Percentiles rank a stretch among this genome's conserved stretches.
Conservation (phyloP, 345 rosid genomes). For the Microthlaspi erraticum region DNA sequence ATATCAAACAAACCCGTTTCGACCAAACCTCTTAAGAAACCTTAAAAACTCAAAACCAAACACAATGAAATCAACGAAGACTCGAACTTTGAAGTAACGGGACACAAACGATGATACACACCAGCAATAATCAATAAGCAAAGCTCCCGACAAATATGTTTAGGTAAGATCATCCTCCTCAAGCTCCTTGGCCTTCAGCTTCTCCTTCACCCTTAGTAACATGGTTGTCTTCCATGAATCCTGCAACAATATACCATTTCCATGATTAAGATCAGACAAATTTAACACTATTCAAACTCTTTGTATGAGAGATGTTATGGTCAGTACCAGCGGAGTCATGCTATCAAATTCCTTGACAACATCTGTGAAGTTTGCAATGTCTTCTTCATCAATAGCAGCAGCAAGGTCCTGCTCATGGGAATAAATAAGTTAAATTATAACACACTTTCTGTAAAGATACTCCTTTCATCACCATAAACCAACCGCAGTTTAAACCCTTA, state of each 20-base stretch:
- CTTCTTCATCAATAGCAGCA: conserved; percentile 93
- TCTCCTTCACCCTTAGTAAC: conserved; percentile 94
- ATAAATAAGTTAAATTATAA: not conserved
- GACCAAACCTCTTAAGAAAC: conserved; percentile 36
- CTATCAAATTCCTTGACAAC: conserved; percentile 95
- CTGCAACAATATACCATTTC: conserved; percentile 44
- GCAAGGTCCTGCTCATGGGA: conserved; percentile 67
- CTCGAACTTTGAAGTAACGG: conserved; percentile 34
- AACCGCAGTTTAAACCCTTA: conserved; percentile 35
- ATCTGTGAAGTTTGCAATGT: conserved; percentile 81
- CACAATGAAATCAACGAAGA: conserved; percentile 33
- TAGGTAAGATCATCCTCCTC: conserved; percentile 99
- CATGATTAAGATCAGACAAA: conserved; percentile 20
- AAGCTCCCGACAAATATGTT: conserved; percentile 31
- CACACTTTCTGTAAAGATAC: conserved; percentile 16
- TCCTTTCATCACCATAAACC: not conserved
- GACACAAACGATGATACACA: conserved; percentile 22
- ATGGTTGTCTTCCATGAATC: conserved; percentile 98
- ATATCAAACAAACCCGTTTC: conserved; percentile 33
- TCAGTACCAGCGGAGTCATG: conserved; percentile 93
- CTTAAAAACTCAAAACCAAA: conserved; percentile 36
- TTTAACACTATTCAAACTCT: not conserved
- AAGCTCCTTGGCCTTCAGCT: conserved; percentile 89
- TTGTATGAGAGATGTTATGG: not conserved
- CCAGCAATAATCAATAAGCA: conserved; percentile 17